A percentile compares a stretch with the other conserved stretches of the same genome.
Conservation (phyloP, 805 yeast genomes). For the Hanseniaspora meyeri region DNA sequence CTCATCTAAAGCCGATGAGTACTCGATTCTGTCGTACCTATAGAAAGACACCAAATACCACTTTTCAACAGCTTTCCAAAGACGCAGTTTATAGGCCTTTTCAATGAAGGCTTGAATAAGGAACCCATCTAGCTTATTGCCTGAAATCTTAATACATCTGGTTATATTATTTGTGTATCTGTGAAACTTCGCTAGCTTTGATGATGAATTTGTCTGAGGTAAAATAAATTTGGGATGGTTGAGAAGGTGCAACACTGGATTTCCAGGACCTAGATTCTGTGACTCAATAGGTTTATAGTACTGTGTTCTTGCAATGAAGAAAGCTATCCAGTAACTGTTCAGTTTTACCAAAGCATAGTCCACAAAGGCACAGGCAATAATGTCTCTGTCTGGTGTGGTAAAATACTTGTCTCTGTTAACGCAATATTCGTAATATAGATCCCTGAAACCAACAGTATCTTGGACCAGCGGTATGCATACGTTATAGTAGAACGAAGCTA, state of each 20-base stretch:
- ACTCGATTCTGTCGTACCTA: background rate
- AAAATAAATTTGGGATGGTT: background rate
- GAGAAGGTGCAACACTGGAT: conserved; percentile 1
- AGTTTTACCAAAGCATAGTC: background rate
- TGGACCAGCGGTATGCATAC: background rate
- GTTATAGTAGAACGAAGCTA: conserved; percentile 1
- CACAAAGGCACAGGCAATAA: conserved; percentile 1
- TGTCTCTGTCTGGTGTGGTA: background rate
- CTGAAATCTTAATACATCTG: background rate
- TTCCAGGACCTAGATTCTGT: background rate
- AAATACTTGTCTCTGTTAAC: conserved; percentile 9
- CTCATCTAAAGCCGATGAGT: background rate
- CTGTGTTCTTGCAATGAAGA: conserved; percentile 11
- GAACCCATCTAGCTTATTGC: background rate
- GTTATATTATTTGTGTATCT: conserved; percentile 10
- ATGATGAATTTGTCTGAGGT: background rate
- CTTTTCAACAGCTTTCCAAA: background rate
- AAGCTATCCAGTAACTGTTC: conserved; percentile 11
- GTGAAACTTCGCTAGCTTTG: background rate
- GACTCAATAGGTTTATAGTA: background rate
- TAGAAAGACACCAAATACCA: conserved; percentile 3
- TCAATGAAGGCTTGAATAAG: background rate
- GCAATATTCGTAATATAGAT: conserved; percentile 8
- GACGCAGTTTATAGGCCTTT: background rate
- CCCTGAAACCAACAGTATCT: conserved; percentile 5